phyloP scores from a whole-genome alignment of 2,329 filamentous ascomycete genomes.

The Claviceps monticola region DNA sequence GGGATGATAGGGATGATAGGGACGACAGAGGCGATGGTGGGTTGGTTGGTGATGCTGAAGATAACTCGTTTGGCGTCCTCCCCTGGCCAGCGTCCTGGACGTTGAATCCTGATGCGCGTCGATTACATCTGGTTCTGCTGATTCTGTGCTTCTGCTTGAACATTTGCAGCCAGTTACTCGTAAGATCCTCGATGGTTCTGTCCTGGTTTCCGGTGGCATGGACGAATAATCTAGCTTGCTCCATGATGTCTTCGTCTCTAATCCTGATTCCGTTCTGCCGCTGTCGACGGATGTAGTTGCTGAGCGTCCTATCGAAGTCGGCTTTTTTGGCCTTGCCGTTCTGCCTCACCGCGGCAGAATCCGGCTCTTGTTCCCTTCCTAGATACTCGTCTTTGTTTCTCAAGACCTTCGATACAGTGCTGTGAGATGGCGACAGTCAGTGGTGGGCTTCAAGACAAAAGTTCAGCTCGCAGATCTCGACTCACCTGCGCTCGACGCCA shows the following conservation, averaged over 20 bases:
- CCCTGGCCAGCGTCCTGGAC: conserved; percentile 25
- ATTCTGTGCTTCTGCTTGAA: conserved; percentile 81
- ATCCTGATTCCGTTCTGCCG: conserved; percentile 61
- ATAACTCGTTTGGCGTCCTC: conserved; percentile 43
- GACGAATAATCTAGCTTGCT: conserved; percentile 73
- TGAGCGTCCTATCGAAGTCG: conserved; percentile 82
- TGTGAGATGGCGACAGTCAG: conserved; percentile 24
- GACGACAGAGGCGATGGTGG: conserved; percentile 51
- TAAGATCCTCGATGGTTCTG: conserved; percentile 56
- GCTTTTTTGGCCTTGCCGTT: conserved; percentile 68
- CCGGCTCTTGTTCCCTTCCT: conserved; percentile 62
- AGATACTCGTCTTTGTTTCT: conserved; percentile 92
- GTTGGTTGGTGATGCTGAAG: conserved; percentile 57
- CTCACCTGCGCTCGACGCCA: conserved; percentile 92
- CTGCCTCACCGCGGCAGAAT: conserved; percentile 46
- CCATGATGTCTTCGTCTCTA: conserved; percentile 67
- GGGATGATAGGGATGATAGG: too few relatives aligned
- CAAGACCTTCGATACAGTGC: conserved; percentile 96
- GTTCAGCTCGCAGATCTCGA: background rate
- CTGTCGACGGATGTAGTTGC: conserved; percentile 75
- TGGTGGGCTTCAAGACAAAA: background rate
- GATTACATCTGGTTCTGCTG: conserved; percentile 32
- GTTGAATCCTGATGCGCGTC: conserved; percentile 52
- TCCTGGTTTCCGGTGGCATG: conserved; percentile 56
- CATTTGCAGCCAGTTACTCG: conserved; percentile 74